Evolutionary conservation across 768 basidiomycete species (phyloP).

Genomic region (Kwoniella europaea): DNA sequence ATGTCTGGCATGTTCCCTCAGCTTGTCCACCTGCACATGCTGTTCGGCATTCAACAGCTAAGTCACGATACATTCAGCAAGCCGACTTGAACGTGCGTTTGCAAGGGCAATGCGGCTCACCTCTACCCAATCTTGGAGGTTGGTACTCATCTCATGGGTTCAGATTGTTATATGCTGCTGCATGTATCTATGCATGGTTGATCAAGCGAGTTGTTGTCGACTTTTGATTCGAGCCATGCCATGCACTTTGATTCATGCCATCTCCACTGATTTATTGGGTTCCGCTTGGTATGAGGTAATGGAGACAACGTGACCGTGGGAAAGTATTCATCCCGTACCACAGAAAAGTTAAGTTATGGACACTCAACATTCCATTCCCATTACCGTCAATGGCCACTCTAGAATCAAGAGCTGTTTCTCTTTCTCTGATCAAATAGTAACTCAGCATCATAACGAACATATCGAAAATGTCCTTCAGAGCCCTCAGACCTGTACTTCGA

Average conservation of each 20-base stretch:
- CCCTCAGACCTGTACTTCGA: conserved; percentile 24
- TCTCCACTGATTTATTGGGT: conserved; percentile 1
- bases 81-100: not conserved
- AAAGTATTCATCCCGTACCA: not conserved
- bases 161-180: no score
- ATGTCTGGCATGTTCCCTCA: conserved; percentile 50
- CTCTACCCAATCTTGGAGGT: conserved; percentile 51
- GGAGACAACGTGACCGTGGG: not conserved
- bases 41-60: conserved; percentile 53
- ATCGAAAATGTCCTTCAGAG: conserved; percentile 30
- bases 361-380: not conserved
- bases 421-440: not conserved
- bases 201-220: no score
- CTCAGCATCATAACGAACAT: not conserved
- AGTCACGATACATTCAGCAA: not conserved
- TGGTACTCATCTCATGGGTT: conserved; percentile 42
- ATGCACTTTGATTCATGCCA: not conserved
- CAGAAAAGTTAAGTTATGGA: no score
- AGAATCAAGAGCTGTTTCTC: not conserved
- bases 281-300: not conserved
- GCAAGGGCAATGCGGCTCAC: conserved; percentile 21
- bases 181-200: not conserved
- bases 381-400: not conserved
- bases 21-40: conserved; percentile 50
- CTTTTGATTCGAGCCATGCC: not conserved